A percentile compares a stretch with the other conserved stretches of the same genome.
Conservation (phyloP, 768 basidiomycete genomes). For the Psilocybe tampanensis region DNA sequence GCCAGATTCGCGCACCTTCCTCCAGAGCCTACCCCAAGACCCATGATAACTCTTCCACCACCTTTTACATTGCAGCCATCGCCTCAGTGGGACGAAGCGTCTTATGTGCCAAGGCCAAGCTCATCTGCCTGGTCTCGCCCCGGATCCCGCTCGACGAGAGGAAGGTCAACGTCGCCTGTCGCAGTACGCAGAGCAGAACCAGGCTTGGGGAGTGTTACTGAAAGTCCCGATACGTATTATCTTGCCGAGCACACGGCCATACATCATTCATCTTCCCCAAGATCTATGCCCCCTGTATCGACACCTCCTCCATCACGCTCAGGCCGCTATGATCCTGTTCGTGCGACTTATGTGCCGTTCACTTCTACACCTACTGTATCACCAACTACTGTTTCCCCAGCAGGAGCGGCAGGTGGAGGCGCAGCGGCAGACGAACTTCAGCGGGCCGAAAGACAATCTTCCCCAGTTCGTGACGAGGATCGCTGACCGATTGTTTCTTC, state of each 20-base stretch:
- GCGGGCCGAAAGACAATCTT: conserved; percentile 20
- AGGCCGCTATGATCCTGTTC: conserved; percentile 57
- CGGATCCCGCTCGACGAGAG: conserved; percentile 29
- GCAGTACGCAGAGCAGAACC: conserved; percentile 17
- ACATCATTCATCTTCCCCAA: conserved; percentile 21
- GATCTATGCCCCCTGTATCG: conserved; percentile 22
- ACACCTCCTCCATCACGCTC: conserved; percentile 30
- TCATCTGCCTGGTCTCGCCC: conserved; percentile 40
- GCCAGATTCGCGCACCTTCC: conserved; percentile 36
- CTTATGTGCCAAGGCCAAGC: conserved; percentile 40
- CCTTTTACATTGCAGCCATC: conserved; percentile 70
- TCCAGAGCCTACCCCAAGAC: conserved; percentile 29
- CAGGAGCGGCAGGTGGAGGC: conserved; percentile 14
- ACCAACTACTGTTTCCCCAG: conserved; percentile 17
- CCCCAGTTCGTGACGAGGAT: conserved; percentile 22
- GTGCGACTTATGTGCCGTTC: conserved; percentile 43
- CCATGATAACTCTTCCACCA: conserved; percentile 41
- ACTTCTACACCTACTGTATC: conserved; percentile 23
- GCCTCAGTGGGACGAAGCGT: conserved; percentile 62
- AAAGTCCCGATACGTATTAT: conserved; percentile 21
- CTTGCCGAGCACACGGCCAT: conserved; percentile 21
- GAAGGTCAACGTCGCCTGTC: conserved; percentile 28
- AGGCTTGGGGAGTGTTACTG: conserved; percentile 11
- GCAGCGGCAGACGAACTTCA: conserved; percentile 23
- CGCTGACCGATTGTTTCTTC: conserved; percentile 6